Conservation (phyloP, 2,329 filamentous ascomycete species). For the Diaporthe caulivora region DNA sequence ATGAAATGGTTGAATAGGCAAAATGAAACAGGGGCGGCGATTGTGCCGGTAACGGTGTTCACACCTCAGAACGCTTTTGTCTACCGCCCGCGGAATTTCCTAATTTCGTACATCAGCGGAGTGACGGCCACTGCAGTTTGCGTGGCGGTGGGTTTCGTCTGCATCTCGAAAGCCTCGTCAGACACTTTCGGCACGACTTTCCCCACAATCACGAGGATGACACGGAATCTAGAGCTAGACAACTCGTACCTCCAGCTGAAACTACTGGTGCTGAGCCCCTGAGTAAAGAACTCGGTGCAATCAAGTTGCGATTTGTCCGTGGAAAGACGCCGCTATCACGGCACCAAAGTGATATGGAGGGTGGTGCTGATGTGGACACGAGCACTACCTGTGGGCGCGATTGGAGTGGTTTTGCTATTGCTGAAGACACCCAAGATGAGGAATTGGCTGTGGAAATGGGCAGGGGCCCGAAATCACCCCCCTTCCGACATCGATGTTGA, state of each 20-base stretch:
- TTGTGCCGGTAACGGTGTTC: neutral
- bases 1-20: neutral
- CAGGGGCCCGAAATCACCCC: neutral
- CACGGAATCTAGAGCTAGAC: neutral
- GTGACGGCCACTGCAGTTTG: neutral
- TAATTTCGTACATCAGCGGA: neutral
- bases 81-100: neutral
- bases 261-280: neutral
- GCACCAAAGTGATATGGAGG: neutral
- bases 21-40: neutral
- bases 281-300: neutral
- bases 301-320: neutral
- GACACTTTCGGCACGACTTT: neutral
- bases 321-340: neutral
- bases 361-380: neutral
- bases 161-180: neutral
- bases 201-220: constrained; percentile 1
- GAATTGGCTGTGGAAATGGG: neutral
- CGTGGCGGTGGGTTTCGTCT: neutral
- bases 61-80: neutral
- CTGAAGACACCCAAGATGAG: neutral
- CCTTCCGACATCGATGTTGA: neutral
- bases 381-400: neutral
- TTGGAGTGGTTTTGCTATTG: neutral
- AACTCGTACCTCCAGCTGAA: neutral